phyloP scores from a whole-genome alignment of 2,329 filamentous ascomycete species.

The Colletotrichum endophyticum region DNA sequence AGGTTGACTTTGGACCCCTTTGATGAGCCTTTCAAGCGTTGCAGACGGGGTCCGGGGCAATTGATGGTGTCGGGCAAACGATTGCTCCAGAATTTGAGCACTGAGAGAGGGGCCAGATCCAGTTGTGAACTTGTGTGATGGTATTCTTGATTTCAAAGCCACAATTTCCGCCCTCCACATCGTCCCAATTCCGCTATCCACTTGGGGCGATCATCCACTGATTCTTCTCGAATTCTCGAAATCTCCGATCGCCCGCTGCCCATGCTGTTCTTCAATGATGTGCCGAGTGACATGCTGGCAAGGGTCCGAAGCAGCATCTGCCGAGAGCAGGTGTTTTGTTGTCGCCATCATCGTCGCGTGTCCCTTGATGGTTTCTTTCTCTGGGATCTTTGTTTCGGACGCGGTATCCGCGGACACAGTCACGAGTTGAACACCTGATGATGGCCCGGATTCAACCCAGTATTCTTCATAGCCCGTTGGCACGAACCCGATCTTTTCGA shows the following conservation, averaged over 20 bases:
- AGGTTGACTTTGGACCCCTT: background rate
- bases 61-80: conserved; percentile 3
- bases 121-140: background rate
- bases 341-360: conserved; percentile 11
- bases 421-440: background rate
- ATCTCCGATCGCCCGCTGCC: background rate
- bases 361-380: background rate
- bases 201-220: background rate
- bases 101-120: background rate
- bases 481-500: conserved; percentile 28
- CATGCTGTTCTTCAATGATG: background rate
- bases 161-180: background rate
- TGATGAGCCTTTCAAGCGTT: background rate
- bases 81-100: background rate
- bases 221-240: background rate
- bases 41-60: conserved; percentile 1
- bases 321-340: background rate
- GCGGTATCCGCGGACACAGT: background rate
- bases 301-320: background rate
- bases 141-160: conserved; percentile 20
- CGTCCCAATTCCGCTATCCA: background rate
- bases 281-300: background rate
- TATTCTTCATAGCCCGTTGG: conserved; percentile 33
- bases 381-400: background rate
- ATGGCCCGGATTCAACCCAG: conserved; percentile 15